Evolutionary conservation across 164 flowering plant species (phyloP), one percentile per base, ranked within the genome.

Genomic region (Liriodendron chinense): DNA sequence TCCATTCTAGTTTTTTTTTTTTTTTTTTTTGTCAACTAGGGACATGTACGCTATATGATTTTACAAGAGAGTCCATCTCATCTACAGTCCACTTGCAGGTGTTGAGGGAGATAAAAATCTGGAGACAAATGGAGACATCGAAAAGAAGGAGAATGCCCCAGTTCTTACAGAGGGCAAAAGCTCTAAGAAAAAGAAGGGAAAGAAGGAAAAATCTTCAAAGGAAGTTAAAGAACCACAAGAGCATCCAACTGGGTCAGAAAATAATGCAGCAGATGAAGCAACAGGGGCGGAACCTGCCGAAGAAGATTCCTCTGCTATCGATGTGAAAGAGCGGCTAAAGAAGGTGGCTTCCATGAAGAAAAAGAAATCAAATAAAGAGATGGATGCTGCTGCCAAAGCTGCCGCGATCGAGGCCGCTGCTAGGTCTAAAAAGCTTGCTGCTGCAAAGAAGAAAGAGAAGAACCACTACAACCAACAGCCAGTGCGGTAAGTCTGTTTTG

Each of bases 401-500:
- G 98, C 94, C 64, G 96, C 98, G 2, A 69, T 77, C 28, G 98
- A 91, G 80, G 95, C 94, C 50, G 91, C 95, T 48, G 89, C 92
- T n/a, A 89, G 97, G 84, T 86, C 81, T 76, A 93, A 96, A 61
- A 91, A 73, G 79, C 91, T 95, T 65, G 98, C 97, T 53, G 99
- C 99, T 23, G 97, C 98, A 61, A 96, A 96, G 92, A 96, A 96
- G 82, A 96, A 92, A 78, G 95, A 92, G 83, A 92, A 91, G 83
- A 88, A 84, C 74, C 97, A 92, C 72, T 92, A 91, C 83, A 92
- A 91, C 84, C 87, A 80, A 86, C 92, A 90, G 79, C 92, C 92
- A 0, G 80, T 83, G 61, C 79, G 91, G 85, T 88, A 84, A 86
- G 56, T 7, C 56, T 48, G 26, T 67, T 14, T 57, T 43, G 25